Base-by-base conservation (phyloP, 2,329 filamentous ascomycete species). In the Penicillium sumatraense region DNA sequence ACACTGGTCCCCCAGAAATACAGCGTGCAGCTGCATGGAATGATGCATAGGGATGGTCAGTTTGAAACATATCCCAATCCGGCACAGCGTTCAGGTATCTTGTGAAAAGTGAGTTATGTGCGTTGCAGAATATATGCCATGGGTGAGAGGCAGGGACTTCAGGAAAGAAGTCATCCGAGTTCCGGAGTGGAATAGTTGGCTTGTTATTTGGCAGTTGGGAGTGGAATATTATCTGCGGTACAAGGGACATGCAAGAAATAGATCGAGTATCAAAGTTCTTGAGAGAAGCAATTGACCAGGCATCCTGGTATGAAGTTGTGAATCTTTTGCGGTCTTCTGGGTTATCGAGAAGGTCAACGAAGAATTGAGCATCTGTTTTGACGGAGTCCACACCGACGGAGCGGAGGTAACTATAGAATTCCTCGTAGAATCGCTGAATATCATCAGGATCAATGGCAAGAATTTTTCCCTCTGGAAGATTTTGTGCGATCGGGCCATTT, bases 71-170 rank as follows among this genome's bases (percentile, higher is more conserved):
- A 66, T 89, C 86, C 86, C 86, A 89, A 72, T 97, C 93, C 0
- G 95, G 93, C 1, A 98, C 76, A 1, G 91, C 85, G 63, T 97
- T 96, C 27, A 98, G 80, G 67, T 95, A 88, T 59, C 91, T 87
- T 2, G 89, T 93, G 13, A 98, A 79, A 0, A 98, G 80, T 27
- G 86, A 82, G 70, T 96, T 97, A 74, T 97, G 90, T 0, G 93
- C 93, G 69, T 98, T 99, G 60, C 89, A 86, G 80, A 96, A 99
- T 31, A 98, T 83, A 72, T 99, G 95, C 93, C 95, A 99, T 0
- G 93, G 85, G 59, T 99, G 95, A 6, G 89, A 91, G 0, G 86
- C 83, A 0, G 88, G 84, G 3, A 92, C 83, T 41, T 92, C 85
- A 0, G 95, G 95, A 72, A 96, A 97, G 80, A 93, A 99, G 74